Percentiles rank a stretch among this genome's conserved stretches.
phyloP scores from a whole-genome alignment of 805 yeast species.

The Candida chilensis region DNA sequence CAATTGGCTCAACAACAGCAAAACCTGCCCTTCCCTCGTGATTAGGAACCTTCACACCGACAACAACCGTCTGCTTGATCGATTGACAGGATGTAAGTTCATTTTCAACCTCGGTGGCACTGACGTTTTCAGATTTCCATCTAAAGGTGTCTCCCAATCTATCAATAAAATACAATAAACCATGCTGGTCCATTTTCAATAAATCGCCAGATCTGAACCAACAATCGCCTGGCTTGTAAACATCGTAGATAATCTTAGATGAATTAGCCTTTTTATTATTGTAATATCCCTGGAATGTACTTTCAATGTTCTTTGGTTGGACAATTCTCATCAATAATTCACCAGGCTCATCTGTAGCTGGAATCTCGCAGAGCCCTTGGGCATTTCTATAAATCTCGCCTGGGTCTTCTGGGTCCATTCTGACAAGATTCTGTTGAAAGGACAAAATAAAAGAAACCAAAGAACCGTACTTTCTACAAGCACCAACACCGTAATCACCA shows the following conservation, averaged over 20 bases:
- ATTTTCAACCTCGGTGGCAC: conserved; percentile 89
- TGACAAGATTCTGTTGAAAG: conserved; percentile 50
- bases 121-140: conserved; percentile 94
- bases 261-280: conserved; percentile 75
- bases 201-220: conserved; percentile 88
- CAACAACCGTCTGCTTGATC: conserved; percentile 70
- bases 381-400: conserved; percentile 63
- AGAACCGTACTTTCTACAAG: conserved; percentile 74
- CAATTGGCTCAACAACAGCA: conserved; percentile 58
- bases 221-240: conserved; percentile 81
- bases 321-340: conserved; percentile 75
- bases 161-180: conserved; percentile 77
- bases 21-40: conserved; percentile 96
- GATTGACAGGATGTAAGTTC: conserved; percentile 34
- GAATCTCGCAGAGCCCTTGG: conserved; percentile 48
- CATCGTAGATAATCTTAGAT: conserved; percentile 65
- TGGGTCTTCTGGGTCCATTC: conserved; percentile 76
- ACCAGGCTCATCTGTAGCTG: conserved; percentile 65
- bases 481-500: conserved; percentile 79
- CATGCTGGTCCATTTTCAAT: conserved; percentile 56
- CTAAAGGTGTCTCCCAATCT: conserved; percentile 92
- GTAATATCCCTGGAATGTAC: conserved; percentile 82
- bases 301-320: conserved; percentile 53
- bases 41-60: conserved; percentile 74
- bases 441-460: conserved; percentile 42